Evolutionary conservation across 225 moss, liverwort and hornwort genomes (phyloP), one percentile per base, ranked within the genome.

Genomic region (Antitrichia curtipendula): DNA sequence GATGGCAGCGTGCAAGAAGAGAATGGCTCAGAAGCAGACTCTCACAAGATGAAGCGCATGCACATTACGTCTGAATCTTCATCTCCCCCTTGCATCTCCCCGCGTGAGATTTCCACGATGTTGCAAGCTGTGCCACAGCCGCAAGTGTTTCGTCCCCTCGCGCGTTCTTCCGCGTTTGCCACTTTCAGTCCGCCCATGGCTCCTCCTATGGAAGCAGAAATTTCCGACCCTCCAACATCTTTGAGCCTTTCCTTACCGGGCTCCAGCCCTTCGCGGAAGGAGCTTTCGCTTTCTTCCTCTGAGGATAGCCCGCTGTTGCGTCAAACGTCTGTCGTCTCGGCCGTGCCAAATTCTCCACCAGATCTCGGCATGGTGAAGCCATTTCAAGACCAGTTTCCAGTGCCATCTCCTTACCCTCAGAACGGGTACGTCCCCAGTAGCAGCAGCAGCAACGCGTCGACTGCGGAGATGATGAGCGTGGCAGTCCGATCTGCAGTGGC

Each of bases 141-240:
- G 4, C 98, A 95, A n/a, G 95, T 98, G 3, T 97, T 98, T 68
- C 94, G 97, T 20, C 98, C 97, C 11, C 94, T 98, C 4, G 92
- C 98, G 9, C 93, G 98, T 23, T 85, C 95, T 3, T 98, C 98
- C 7, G 91, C 98, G 22, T 98, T 98, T 53, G 92, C 96, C 0
- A 90, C 96, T 12, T 98, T 95, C 87, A 91, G 93, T 27, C 88
- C 84, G 16, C 78, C 84, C n/a, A 47, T 64, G n/a, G 38, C 52
- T 23, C 61, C 81, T 8, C 12, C 86, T 50, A 13, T 65, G 41
- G 85, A 92, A 22, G 38, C 86, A 4, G 93, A 93, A 70, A 60
- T 40, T 12, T 88, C 91, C 16, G 98, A 98, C 81, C 98, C 98
- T 10, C 95, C 96, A 6, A 98, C 98, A 6, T 98, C 98, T 18